phyloP scores from a whole-genome alignment of 1,139 yeast genomes.

The Lodderomyces pseudojiufengensis region DNA sequence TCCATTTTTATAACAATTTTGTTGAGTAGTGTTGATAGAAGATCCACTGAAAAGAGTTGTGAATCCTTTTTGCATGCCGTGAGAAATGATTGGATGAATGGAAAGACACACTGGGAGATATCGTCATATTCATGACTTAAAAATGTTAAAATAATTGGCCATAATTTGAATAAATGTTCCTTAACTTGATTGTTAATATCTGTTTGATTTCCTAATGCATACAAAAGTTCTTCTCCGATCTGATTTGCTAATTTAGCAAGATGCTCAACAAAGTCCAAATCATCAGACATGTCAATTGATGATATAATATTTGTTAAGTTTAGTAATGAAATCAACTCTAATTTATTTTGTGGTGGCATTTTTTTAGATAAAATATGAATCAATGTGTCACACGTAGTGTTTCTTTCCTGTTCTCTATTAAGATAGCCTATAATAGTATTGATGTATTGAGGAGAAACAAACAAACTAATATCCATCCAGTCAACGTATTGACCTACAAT shows the following conservation, averaged over 20 bases:
- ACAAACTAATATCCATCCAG: conserved; percentile 89
- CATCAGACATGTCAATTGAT: conserved; percentile 28
- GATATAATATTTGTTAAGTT: conserved; percentile 58
- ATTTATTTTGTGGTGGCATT: conserved; percentile 84
- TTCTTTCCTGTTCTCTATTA: conserved; percentile 41
- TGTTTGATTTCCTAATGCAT: conserved; percentile 53
- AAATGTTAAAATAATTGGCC: conserved; percentile 72
- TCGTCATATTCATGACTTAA: conserved; percentile 85
- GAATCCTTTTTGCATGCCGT: conserved; percentile 61
- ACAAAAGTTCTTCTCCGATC: conserved; percentile 70
- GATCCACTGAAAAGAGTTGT: conserved; percentile 34
- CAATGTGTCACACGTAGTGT: conserved; percentile 68
- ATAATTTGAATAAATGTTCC: conserved; percentile 38
- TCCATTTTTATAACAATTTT: conserved; percentile 76
- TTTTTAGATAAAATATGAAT: conserved; percentile 84
- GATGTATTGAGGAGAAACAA: conserved; percentile 66
- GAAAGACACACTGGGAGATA: conserved; percentile 76
- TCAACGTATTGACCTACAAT: conserved; percentile 84
- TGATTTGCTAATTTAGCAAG: conserved; percentile 72
- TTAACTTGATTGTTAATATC: conserved; percentile 42
- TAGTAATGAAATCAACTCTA: conserved; percentile 68
- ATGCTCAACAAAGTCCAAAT: conserved; percentile 72
- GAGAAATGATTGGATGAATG: conserved; percentile 73
- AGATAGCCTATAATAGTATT: conserved; percentile 61
- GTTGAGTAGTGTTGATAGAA: conserved; percentile 60